Base-by-base conservation (phyloP, 495 filamentous ascomycete genomes). In the Penicillium herquei region DNA sequence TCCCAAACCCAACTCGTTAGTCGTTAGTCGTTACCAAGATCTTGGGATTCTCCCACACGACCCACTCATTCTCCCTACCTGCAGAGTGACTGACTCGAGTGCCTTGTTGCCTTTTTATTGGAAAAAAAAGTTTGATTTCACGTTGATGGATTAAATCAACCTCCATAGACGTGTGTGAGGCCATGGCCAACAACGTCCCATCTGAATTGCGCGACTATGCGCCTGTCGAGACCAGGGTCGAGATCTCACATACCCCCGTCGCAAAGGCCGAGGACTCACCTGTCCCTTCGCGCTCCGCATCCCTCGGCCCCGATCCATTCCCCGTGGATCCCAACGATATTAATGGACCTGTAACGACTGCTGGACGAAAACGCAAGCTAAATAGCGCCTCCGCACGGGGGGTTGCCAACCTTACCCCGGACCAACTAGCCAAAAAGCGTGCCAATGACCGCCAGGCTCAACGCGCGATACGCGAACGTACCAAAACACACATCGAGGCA, bases 371-470 rank as follows among this genome's bases (percentile, higher is more conserved):
- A 57, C 76, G 79, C 63, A 79, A 79, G 52, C 59, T 78, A 51
- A 76, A 74, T 51, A 76, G 69, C 58, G 70, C 73, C 8, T 85
- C 81, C n/a, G 81, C 83, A 26, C 77, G 87, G 52, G 86, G 86
- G 39, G 87, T 91, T 16, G 84, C 86, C 49, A 89, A 85, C 54
- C 80, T 91, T 56, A 88, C 85, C 11, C 82, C 84, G n/a, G 80
- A 84, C 21, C 87, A 91, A 65, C 75, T 89, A 45, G 85, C 81
- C 7, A 83, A 87, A 64, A 96, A 96, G 71, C 81, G 91, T 52
- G 90, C 89, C 64, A 95, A 95, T 70, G 91, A 96, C 66, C 83
- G 91, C 39, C 89, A 92, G 70, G 91, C 91, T 14, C 91, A 96
- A 68, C 83, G 89, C 47, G 89, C 89, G 14, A 96, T 95, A 54